These are phyloP conservation scores for Cladosporium phlei DNA, from an alignment of 2,329 filamentous ascomycete species.

Conservation along the genomic window DNA sequence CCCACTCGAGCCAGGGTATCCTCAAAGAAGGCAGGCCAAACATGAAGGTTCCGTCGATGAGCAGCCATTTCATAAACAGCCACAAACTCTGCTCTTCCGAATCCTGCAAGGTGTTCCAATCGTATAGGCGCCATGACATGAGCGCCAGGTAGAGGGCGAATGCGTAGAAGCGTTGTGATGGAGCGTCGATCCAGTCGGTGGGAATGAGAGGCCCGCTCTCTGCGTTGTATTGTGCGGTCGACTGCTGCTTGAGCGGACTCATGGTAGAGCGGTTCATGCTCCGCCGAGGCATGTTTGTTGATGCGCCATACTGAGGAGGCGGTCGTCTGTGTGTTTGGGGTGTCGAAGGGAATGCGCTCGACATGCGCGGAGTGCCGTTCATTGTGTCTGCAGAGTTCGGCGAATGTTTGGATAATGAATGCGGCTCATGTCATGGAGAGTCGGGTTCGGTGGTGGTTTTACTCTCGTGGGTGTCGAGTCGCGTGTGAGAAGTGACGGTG, in stretches of 20 bases:
- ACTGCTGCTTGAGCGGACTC: constrained; percentile 31
- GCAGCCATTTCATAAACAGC: constrained; percentile 90
- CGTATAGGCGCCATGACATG: constrained; percentile 78
- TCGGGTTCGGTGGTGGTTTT: not conserved
- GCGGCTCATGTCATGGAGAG: constrained; percentile 7
- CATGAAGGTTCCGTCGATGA: constrained; percentile 79
- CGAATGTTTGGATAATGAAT: too few relatives aligned
- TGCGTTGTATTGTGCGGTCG: constrained; percentile 20
- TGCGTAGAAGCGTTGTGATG: constrained; percentile 84
- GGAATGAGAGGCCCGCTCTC: constrained; percentile 66
- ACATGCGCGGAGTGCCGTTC: constrained; percentile 16
- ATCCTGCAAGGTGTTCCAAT: constrained; percentile 73
- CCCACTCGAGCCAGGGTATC: constrained; percentile 96
- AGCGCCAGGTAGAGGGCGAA: constrained; percentile 72
- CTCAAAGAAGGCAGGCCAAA: constrained; percentile 81
- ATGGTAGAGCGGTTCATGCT: constrained; percentile 22
- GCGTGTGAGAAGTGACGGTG: not conserved
- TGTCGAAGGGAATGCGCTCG: constrained; percentile 66
- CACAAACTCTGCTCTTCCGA: constrained; percentile 83
- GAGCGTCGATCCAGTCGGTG: constrained; percentile 75
- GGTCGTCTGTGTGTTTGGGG: constrained; percentile 45
- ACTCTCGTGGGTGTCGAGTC: too few relatives aligned
- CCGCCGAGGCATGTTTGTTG: constrained; percentile 13
- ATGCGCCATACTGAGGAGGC: constrained; percentile 21
- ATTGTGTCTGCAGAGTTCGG: constrained; percentile 11